These are phyloP conservation scores for Chytriomyces sp. DNA, from an alignment of 192 early-diverging fungal species.

Conservation along the genomic window DNA sequence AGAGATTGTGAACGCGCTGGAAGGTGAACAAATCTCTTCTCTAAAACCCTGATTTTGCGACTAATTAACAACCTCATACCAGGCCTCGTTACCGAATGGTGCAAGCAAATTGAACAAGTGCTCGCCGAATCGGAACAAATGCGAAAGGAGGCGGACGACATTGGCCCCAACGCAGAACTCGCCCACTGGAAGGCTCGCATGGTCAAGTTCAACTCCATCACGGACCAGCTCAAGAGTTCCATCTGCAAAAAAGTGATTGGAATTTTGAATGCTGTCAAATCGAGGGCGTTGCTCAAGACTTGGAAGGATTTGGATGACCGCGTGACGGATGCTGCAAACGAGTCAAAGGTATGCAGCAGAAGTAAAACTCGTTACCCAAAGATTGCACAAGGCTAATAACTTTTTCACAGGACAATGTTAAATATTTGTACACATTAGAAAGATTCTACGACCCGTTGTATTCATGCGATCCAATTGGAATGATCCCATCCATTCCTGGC, in stretches of 20 bases:
- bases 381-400: not conserved
- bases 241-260: constrained; percentile 72
- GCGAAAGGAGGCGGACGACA: constrained; percentile 73
- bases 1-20: constrained; percentile 60
- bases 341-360: constrained; percentile 52
- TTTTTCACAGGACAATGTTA: constrained; percentile 62
- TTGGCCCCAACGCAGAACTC: constrained; percentile 72
- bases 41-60: not conserved
- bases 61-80: constrained; percentile 11
- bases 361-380: not conserved
- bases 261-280: constrained; percentile 66
- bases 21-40: constrained; percentile 49
- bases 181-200: constrained; percentile 73
- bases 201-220: constrained; percentile 74
- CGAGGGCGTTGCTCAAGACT: constrained; percentile 57
- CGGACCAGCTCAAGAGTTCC: constrained; percentile 64
- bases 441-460: constrained; percentile 70
- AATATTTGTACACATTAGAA: constrained; percentile 71
- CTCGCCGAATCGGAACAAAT: constrained; percentile 70
- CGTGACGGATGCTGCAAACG: constrained; percentile 73
- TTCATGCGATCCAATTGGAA: constrained; percentile 62
- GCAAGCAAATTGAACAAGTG: constrained; percentile 72
- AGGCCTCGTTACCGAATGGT: constrained; percentile 66
- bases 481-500: constrained; percentile 71
- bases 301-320: constrained; percentile 72